These are phyloP conservation scores for Backusella circina DNA, from an alignment of 192 early-diverging fungal genomes.

Conservation along the genomic window DNA sequence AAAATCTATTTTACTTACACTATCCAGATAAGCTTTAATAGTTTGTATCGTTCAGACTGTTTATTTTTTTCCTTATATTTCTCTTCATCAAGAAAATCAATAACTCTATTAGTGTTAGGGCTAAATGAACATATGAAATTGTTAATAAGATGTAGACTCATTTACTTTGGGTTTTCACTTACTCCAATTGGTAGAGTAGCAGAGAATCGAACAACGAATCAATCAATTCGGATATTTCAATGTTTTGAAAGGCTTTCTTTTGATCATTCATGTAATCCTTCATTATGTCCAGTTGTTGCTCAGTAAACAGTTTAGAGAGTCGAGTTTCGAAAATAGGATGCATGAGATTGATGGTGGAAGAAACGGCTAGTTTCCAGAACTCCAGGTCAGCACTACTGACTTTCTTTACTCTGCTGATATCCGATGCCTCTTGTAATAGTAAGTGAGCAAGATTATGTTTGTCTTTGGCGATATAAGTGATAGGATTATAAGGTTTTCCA, in stretches of 20 bases:
- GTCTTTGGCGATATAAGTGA: conserved; percentile 2
- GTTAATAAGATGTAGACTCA: conserved; percentile 8
- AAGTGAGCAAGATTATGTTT: conserved; percentile 2
- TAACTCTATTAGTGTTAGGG: conserved; percentile 4
- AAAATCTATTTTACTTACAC: conserved; percentile 14
- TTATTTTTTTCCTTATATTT: conserved; percentile 12
- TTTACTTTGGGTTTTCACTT: conserved; percentile 11
- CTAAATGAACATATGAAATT: conserved; percentile 12
- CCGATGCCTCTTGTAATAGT: conserved; percentile 12
- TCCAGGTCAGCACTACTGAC: not conserved
- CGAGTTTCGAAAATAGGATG: not conserved
- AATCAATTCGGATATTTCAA: not conserved
- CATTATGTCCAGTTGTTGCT: not conserved
- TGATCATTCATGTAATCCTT: conserved; percentile 4
- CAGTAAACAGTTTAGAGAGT: conserved; percentile 10
- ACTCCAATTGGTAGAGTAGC: conserved; percentile 10
- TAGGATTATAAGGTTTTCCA: conserved; percentile 11
- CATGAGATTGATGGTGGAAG: conserved; percentile 6
- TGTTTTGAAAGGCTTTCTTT: conserved; percentile 9
- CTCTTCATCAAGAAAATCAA: conserved; percentile 1
- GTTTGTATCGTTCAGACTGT: conserved; percentile 10
- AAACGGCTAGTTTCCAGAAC: not conserved
- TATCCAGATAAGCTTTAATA: conserved; percentile 6
- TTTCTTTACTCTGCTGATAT: conserved; percentile 9
- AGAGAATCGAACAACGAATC: conserved; percentile 9